phyloP scores from a whole-genome alignment of 371 early-diverging fungal genomes.

The Mortierella sp. region DNA sequence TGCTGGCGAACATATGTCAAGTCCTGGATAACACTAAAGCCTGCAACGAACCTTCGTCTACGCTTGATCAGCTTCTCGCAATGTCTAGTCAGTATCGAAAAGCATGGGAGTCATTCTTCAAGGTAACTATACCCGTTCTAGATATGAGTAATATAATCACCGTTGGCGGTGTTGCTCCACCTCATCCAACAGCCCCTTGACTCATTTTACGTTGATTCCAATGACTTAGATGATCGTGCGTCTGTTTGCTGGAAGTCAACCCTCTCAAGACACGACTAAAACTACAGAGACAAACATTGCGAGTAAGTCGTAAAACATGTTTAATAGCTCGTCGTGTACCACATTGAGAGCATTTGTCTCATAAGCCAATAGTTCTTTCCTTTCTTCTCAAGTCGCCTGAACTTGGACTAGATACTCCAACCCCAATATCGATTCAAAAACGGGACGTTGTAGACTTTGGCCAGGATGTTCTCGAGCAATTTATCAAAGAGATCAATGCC shows the following conservation, averaged over 20 bases:
- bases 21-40: conserved; percentile 33
- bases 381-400: neutral
- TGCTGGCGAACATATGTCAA: conserved; percentile 26
- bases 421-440: conserved; percentile 46
- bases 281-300: conserved; percentile 56
- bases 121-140: conserved; percentile 13
- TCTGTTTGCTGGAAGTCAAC: conserved; percentile 78
- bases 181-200: neutral
- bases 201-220: neutral
- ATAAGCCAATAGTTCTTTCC: neutral
- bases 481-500: conserved; percentile 38
- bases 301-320: conserved; percentile 50
- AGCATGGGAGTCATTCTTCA: conserved; percentile 43
- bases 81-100: conserved; percentile 35
- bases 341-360: neutral
- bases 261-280: conserved; percentile 65
- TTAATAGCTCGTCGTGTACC: neutral
- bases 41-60: conserved; percentile 16
- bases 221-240: conserved; percentile 69
- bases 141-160: neutral
- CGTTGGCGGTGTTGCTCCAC: neutral
- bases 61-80: conserved; percentile 27
- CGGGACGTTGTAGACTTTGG: conserved; percentile 29
- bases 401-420: conserved; percentile 57
- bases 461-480: conserved; percentile 39